Evolutionary conservation across 2,329 filamentous ascomycete species (phyloP).

Genomic region (Penicillium oxalicum): DNA sequence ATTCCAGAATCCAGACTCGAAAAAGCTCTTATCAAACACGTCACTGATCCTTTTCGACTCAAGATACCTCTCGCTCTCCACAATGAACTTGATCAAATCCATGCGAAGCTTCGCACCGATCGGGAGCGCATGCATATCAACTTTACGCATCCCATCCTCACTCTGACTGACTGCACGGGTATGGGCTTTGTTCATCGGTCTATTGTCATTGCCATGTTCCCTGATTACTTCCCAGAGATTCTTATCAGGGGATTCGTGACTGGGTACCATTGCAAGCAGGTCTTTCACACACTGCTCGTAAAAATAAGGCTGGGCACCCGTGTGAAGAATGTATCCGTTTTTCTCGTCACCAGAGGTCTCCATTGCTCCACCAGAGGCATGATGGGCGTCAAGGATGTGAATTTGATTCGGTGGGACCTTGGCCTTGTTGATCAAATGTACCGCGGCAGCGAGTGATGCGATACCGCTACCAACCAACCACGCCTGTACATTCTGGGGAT

Average conservation of each 20-base stretch:
- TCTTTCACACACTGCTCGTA: constrained; percentile 32
- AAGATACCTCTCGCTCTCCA: constrained; percentile 18
- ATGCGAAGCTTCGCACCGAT: constrained; percentile 15
- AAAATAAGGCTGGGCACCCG: constrained; percentile 30
- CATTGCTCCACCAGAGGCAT: constrained; percentile 29
- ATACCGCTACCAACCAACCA: constrained; percentile 37
- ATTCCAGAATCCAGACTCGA: constrained; percentile 6
- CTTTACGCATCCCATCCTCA: not conserved
- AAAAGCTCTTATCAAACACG: constrained; percentile 19
- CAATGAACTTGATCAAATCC: constrained; percentile 12
- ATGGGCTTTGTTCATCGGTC: not conserved
- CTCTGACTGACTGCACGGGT: constrained; percentile 1
- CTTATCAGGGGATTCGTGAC: constrained; percentile 5
- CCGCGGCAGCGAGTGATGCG: constrained; percentile 31
- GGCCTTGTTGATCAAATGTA: constrained; percentile 34
- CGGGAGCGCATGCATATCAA: constrained; percentile 6
- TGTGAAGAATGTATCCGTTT: constrained; percentile 32
- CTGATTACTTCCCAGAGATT: not conserved
- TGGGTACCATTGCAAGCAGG: constrained; percentile 29
- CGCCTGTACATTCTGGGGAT: constrained; percentile 14
- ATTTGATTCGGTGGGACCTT: constrained; percentile 29
- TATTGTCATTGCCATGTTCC: not conserved
- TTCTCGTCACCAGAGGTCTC: constrained; percentile 22
- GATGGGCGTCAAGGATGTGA: constrained; percentile 31
- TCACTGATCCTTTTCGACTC: constrained; percentile 24